Conservation (phyloP, 176 grass and related monocot genomes). For the Urochloa ruziziensis region DNA sequence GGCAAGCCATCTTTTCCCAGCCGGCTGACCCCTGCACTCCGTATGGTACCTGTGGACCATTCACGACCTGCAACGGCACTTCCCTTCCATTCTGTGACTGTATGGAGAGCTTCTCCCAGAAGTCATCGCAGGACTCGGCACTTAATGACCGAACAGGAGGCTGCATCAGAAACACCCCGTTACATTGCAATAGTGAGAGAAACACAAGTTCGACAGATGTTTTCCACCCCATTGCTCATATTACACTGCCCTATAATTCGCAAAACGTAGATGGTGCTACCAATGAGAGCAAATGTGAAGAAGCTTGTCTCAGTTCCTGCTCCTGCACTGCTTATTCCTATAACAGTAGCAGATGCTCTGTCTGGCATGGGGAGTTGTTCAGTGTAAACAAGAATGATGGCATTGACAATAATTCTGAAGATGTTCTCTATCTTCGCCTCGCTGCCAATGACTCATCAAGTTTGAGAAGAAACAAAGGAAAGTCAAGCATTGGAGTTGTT, state of each 20-base stretch:
- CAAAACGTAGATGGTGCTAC: background rate
- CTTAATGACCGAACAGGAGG: slow-evolving; percentile 48
- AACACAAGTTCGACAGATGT: slow-evolving; percentile 35
- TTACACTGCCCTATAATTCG: slow-evolving; percentile 39
- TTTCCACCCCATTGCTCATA: slow-evolving; percentile 42
- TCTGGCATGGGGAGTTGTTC: slow-evolving; percentile 38
- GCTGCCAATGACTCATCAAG: slow-evolving; percentile 31
- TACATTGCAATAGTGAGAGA: slow-evolving; percentile 36
- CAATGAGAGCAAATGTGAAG: background rate
- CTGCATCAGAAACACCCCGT: slow-evolving; percentile 43
- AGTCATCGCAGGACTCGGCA: slow-evolving; percentile 32
- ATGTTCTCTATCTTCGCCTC: slow-evolving; percentile 59
- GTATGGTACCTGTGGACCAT: slow-evolving; percentile 45
- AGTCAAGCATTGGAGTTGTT: slow-evolving; percentile 6
- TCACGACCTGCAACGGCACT: slow-evolving; percentile 50
- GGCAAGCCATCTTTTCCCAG: slow-evolving; percentile 31
- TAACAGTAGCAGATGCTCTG: slow-evolving; percentile 19
- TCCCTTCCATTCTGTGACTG: slow-evolving; percentile 37
- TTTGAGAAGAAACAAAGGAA: slow-evolving; percentile 19
- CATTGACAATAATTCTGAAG: slow-evolving; percentile 25
- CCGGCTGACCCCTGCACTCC: slow-evolving; percentile 42
- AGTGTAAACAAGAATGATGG: slow-evolving; percentile 43
- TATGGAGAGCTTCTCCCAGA: slow-evolving; percentile 42
- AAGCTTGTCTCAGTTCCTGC: background rate
- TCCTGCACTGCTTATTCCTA: slow-evolving; percentile 29